phyloP scores from a whole-genome alignment of 176 grass and related monocot genomes.

The Elaeis guineensis region DNA sequence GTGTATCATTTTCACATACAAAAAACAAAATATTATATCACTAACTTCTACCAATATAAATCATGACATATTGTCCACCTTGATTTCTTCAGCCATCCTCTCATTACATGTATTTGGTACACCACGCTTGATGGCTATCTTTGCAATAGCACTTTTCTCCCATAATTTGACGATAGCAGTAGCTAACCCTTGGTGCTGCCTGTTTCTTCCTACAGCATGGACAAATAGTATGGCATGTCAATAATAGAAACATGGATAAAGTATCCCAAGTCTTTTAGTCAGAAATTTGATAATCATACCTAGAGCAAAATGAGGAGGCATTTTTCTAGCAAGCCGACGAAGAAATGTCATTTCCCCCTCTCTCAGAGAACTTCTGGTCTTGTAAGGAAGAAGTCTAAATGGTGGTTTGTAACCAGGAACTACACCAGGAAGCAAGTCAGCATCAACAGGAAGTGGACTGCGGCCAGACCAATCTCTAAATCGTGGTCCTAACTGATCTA shows the following conservation, averaged over 20 bases:
- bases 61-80: constrained; percentile 33
- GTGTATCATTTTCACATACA: not conserved
- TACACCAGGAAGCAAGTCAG: constrained; percentile 71
- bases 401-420: constrained; percentile 67
- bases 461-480: constrained; percentile 85
- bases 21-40: not conserved
- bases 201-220: constrained; percentile 65
- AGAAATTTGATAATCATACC: constrained; percentile 25
- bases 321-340: constrained; percentile 75
- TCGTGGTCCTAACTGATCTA: constrained; percentile 77
- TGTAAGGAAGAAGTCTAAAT: constrained; percentile 73
- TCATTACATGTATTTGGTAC: constrained; percentile 73
- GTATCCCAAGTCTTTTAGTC: not conserved
- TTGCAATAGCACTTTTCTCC: constrained; percentile 94
- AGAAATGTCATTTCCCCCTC: constrained; percentile 65
- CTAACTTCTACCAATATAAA: constrained; percentile 12
- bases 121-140: constrained; percentile 88
- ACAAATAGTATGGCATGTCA: not conserved
- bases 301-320: constrained; percentile 83
- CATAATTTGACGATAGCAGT: constrained; percentile 87
- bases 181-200: constrained; percentile 88
- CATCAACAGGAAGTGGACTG: constrained; percentile 76
- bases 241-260: not conserved
- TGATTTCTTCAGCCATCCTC: constrained; percentile 90
- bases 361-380: constrained; percentile 45